phyloP scores from a whole-genome alignment of 2,329 filamentous ascomycete genomes.

The Colletotrichum camelliae region DNA sequence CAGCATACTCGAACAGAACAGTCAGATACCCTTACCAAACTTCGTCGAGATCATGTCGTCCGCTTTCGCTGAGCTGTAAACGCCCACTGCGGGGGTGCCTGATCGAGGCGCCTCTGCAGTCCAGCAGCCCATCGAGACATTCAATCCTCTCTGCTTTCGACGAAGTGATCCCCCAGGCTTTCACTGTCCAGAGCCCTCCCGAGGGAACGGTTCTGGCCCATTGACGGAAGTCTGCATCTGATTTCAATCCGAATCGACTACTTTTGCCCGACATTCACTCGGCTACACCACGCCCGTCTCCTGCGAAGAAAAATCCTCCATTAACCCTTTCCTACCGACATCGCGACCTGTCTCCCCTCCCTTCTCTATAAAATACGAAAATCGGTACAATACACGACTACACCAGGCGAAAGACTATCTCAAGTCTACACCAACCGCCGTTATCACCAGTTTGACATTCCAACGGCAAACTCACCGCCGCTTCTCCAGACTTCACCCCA shows the following conservation, averaged over 20 bases:
- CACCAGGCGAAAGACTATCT: not conserved
- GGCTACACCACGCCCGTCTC: constrained; percentile 13
- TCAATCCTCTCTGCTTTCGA: constrained; percentile 58
- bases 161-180: constrained; percentile 65
- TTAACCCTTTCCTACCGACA: not conserved
- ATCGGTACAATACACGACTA: not conserved
- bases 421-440: not conserved
- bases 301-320: not conserved
- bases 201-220: constrained; percentile 36
- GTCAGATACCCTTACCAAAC: constrained; percentile 52
- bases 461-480: not conserved
- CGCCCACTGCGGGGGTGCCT: constrained; percentile 73
- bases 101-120: constrained; percentile 68
- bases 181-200: constrained; percentile 45
- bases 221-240: constrained; percentile 44
- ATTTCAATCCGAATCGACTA: constrained; percentile 24
- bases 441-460: not conserved
- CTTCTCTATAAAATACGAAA: not conserved
- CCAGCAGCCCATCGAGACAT: constrained; percentile 83
- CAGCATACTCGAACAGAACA: constrained; percentile 24
- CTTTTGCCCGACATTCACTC: constrained; percentile 8
- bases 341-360: not conserved
- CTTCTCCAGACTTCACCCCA: constrained; percentile 4
- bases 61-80: constrained; percentile 87
- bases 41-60: constrained; percentile 81